Base-by-base conservation (phyloP, 1,284 basidiomycete genomes). In the Agaricales sp. region DNA sequence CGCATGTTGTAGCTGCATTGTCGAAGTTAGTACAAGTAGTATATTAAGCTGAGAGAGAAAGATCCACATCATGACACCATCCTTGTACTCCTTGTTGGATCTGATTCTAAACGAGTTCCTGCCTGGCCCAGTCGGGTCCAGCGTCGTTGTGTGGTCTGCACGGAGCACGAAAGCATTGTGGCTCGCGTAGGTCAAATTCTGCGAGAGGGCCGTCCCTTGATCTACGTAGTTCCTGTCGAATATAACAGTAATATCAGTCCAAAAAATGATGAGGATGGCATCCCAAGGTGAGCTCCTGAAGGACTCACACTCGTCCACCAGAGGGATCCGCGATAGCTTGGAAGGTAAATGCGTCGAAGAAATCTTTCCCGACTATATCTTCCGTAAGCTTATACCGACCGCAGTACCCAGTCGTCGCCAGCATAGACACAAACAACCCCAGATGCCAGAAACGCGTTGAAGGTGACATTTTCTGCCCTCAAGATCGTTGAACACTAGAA, bases 241-340 rank as follows among this genome's bases (percentile, higher is more conserved):
- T n/a, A 46, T 30, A 14, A 6, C 6, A 4, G 3, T 6, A 24
- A 14, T 30, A 14, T 30, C 39, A 41, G 39, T 18, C 8, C n/a
- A 41, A 22, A 35, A 30, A 12, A 37, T 14, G 8, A 61, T 52
- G 51, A 63, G 59, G 48, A 20, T 4, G 18, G 21, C 18, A 61
- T n/a, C n/a, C n/a, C n/a, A n/a, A n/a, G 54, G 19, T 49, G 35
- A n/a, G n/a, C n/a, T n/a, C n/a, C n/a, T 24, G n/a, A 46, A 61
- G 8, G 19, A 60, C 76, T 61, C 61, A 81, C 80, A 84, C 81
- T 54, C 78, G 68, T 23, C 80, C 79, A 55, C 77, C 65, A 4
- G 80, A 80, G 1, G 81, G 80, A 58, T 82, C 81, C 2, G 69
- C 45, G 48, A 77, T 74, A 19, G 74, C 70, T 54, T 77, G 54